Base-by-base conservation (phyloP, 345 rosid genomes). In the Bretschneidera sinensis region DNA sequence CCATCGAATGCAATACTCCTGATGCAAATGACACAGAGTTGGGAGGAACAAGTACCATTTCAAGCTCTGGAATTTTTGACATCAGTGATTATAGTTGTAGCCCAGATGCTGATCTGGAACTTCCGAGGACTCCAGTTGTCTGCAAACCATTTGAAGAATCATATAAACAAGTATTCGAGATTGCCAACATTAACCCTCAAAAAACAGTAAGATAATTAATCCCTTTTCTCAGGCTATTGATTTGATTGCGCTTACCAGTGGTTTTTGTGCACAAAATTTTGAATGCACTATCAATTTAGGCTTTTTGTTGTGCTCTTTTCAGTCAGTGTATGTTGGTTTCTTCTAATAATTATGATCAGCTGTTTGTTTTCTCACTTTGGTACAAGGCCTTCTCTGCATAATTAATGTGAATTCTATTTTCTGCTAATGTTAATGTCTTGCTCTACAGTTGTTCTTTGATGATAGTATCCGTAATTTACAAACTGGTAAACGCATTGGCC, bases 81-180 rank as follows among this genome's bases (percentile, higher is more conserved):
- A 79, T 85, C 1, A 55, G 48, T 55, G 73, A 64, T 2, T 83
- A 77, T 55, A 67, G 43, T 31, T 70, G 75, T 53, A 57, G 54
- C 61, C 60, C 71, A 48, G 73, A 73, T 51, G 71, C 79, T 0
- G 68, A 13, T 24, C 22, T 64, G 0, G 59, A 56, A 25, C 79
- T 87, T 25, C 99, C 95, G 2, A 78, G 48, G 61, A 79, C 88
- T 43, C 81, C 88, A 0, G 77, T 90, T 65, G 56, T 91, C 55
- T 94, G 97, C 85, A 94, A 94, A 72, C 99, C 99, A 62, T 83
- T 87, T 31, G 92, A 81, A 71, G 79, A 67, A 43, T 81, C 97
- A 65, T 88, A 83, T 14, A 80, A 88, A 66, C 71, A 80, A 64
- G 95, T 81, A 51, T 92, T 91, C 67, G 67, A 77, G 77, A 78